These are phyloP conservation scores for Alternaria hordeiaustralica DNA, from an alignment of 2,329 filamentous ascomycete genomes.

Conservation along the genomic window DNA sequence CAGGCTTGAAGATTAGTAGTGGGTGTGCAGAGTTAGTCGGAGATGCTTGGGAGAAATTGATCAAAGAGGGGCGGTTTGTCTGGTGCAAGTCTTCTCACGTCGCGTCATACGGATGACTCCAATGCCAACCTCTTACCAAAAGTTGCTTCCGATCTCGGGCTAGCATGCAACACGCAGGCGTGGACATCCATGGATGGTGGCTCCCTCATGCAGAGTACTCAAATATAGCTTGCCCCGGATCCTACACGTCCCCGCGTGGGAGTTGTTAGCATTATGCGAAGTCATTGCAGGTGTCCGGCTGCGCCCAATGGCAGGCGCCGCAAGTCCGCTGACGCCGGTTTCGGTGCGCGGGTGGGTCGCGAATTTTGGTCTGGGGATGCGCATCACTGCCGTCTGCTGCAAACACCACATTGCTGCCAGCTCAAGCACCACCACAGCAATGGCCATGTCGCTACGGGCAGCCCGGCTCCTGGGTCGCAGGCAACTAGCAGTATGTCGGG, in stretches of 20 bases:
- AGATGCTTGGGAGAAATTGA: slow-evolving; percentile 3
- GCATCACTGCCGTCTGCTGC: slow-evolving; percentile 9
- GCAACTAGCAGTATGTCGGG: slow-evolving; percentile 36
- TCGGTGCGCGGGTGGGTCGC: slow-evolving; percentile 27
- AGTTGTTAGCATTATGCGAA: slow-evolving; percentile 25
- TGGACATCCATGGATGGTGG: slow-evolving; percentile 1
- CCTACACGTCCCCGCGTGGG: slow-evolving; percentile 14
- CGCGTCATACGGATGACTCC: slow-evolving; percentile 42
- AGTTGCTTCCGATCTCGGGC: slow-evolving; percentile 32
- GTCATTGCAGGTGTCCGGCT: slow-evolving; percentile 24
- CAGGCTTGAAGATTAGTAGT: neutral
- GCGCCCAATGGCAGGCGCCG: slow-evolving; percentile 33
- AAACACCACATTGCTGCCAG: slow-evolving; percentile 28
- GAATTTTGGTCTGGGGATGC: slow-evolving; percentile 20
- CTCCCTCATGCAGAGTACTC: neutral
- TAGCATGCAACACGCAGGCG: slow-evolving; percentile 6
- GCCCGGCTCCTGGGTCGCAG: slow-evolving; percentile 42
- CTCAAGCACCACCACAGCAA: slow-evolving; percentile 23
- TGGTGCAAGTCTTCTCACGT: slow-evolving; percentile 23
- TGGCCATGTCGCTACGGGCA: slow-evolving; percentile 48
- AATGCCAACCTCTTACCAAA: slow-evolving; percentile 12
- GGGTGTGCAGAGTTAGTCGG: neutral
- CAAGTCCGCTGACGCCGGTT: slow-evolving; percentile 43
- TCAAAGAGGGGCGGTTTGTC: slow-evolving; percentile 10
- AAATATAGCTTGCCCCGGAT: neutral